These are phyloP conservation scores for Pleurostoma richardsiae DNA, from an alignment of 2,329 filamentous ascomycete genomes.

Conservation along the genomic window DNA sequence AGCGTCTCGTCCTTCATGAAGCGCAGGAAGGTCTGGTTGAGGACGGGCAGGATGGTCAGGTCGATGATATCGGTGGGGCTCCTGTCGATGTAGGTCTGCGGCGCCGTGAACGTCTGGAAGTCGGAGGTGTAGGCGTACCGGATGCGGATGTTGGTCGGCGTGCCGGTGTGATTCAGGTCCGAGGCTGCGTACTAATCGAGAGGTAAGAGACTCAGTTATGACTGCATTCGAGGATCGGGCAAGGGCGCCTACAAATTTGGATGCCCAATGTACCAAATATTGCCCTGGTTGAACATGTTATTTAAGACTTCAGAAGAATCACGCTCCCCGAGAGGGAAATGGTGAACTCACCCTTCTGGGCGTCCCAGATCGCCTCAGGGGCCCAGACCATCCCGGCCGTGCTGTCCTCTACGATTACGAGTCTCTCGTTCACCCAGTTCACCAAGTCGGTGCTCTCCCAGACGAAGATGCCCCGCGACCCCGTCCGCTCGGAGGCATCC, in stretches of 20 bases:
- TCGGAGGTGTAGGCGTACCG: conserved; percentile 51
- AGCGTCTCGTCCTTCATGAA: conserved; percentile 52
- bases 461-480: conserved; percentile 46
- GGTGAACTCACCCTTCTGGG: conserved; percentile 24
- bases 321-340: too few species aligned
- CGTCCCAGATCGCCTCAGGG: conserved; percentile 49
- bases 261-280: conserved; percentile 42
- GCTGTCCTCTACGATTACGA: conserved; percentile 44
- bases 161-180: conserved; percentile 43
- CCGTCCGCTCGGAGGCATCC: conserved; percentile 45
- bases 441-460: conserved; percentile 49
- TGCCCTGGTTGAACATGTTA: conserved; percentile 19
- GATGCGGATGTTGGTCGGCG: conserved; percentile 36
- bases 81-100: conserved; percentile 44
- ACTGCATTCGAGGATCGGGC: background rate
- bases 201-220: background rate
- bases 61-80: conserved; percentile 45
- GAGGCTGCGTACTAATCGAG: conserved; percentile 33
- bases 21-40: conserved; percentile 33
- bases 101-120: conserved; percentile 45
- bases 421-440: conserved; percentile 41
- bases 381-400: conserved; percentile 56
- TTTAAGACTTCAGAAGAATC: too few species aligned
- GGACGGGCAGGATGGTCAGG: conserved; percentile 48
- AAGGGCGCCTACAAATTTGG: conserved; percentile 32